Evolutionary conservation across 805 yeast species (phyloP).

Genomic region (Saccharomycopsis fibuligera): DNA sequence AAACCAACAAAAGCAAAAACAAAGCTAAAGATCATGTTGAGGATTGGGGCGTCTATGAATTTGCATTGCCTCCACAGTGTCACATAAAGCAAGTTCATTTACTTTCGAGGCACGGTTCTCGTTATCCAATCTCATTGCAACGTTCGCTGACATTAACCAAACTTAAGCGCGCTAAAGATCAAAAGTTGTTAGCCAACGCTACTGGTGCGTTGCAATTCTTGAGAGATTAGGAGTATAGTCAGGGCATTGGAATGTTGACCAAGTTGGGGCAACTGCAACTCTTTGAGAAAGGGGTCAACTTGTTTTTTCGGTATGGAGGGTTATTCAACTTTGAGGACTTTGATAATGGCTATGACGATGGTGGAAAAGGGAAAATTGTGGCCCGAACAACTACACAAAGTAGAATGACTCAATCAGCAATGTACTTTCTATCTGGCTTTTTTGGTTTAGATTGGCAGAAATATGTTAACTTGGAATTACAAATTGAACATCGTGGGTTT

Average conservation of each 20-base stretch:
- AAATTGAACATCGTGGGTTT: slow-evolving; percentile 21
- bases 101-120: slow-evolving; percentile 72
- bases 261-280: slow-evolving; percentile 22
- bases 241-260: slow-evolving; percentile 18
- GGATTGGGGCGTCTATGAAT: slow-evolving; percentile 20
- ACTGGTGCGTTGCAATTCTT: slow-evolving; percentile 49
- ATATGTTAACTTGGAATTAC: slow-evolving; percentile 21
- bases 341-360: not conserved
- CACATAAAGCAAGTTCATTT: slow-evolving; percentile 61
- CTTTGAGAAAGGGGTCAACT: slow-evolving; percentile 21
- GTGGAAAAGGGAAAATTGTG: slow-evolving; percentile 11
- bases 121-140: slow-evolving; percentile 47
- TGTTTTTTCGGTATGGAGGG: slow-evolving; percentile 21
- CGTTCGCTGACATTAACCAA: slow-evolving; percentile 22
- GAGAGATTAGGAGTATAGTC: slow-evolving; percentile 32
- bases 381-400: slow-evolving; percentile 36
- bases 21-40: too few relatives aligned
- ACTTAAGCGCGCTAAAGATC: too few relatives aligned
- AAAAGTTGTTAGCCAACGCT: slow-evolving; percentile 27
- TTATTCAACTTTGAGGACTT: slow-evolving; percentile 18
- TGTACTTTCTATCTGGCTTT: slow-evolving; percentile 42
- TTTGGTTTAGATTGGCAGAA: slow-evolving; percentile 30
- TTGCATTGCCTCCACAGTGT: slow-evolving; percentile 33
- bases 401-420: slow-evolving; percentile 42
- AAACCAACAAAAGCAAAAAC: too few relatives aligned